Percentiles rank a stretch among this genome's conserved stretches.
phyloP scores from a whole-genome alignment of 805 yeast species.

The Saccharomyces kudriavzevii region DNA sequence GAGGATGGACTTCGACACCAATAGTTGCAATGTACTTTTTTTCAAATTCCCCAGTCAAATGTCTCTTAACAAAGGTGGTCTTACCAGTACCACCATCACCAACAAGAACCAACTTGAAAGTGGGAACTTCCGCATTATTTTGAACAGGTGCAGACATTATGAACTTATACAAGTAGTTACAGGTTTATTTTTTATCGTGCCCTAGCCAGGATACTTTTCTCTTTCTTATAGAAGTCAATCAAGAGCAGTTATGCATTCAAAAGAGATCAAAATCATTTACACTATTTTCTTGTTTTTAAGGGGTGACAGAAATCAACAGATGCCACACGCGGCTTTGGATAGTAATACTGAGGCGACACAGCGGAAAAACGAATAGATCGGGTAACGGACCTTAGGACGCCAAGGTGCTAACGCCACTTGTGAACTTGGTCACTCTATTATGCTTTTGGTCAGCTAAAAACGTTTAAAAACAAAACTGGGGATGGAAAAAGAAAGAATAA shows the following conservation, averaged over 20 bases:
- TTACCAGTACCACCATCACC: slow-evolving; percentile 99
- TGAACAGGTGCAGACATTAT: slow-evolving; percentile 43
- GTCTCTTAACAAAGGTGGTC: slow-evolving; percentile 98
- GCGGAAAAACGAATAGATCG: neutral
- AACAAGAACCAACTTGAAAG: slow-evolving; percentile 93
- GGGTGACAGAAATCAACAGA: neutral
- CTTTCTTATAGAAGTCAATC: neutral
- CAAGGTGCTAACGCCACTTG: neutral
- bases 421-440: neutral
- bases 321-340: neutral
- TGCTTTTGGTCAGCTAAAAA: neutral
- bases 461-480: neutral
- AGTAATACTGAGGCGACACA: neutral
- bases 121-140: slow-evolving; percentile 57
- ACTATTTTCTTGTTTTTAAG: neutral
- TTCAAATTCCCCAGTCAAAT: slow-evolving; percentile 95
- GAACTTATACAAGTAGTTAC: neutral
- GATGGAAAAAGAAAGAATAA: neutral
- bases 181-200: neutral
- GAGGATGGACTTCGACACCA: slow-evolving; percentile 97
- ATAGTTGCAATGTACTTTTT: slow-evolving; percentile 95
- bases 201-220: neutral
- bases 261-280: neutral
- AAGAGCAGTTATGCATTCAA: neutral
- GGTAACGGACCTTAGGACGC: neutral